phyloP scores from a whole-genome alignment of 2,329 filamentous ascomycete species.

The Colletotrichum ledebouriae region DNA sequence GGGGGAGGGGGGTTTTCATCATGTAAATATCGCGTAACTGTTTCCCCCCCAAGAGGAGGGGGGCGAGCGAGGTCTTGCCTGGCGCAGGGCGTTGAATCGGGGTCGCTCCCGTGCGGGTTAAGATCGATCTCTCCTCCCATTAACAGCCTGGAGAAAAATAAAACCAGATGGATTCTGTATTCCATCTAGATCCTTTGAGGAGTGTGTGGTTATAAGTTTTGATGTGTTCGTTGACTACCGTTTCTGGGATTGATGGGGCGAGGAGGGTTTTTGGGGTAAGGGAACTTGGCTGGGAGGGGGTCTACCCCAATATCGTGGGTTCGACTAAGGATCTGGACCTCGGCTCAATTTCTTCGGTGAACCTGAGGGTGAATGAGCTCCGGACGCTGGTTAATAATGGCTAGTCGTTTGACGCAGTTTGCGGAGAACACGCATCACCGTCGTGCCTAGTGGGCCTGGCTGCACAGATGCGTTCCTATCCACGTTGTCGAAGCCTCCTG shows the following conservation, averaged over 20 bases:
- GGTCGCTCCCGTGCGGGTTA: neutral
- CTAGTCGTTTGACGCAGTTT: no score
- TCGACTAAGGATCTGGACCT: constrained; percentile 3
- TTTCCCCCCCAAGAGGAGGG: constrained; percentile 10
- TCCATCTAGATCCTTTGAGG: neutral
- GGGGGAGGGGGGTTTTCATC: constrained; percentile 35
- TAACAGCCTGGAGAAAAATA: neutral
- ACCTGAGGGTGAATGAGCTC: no score
- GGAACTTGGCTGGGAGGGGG: neutral
- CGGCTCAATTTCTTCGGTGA: neutral
- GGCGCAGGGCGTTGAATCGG: constrained; percentile 21
- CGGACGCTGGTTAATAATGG: no score
- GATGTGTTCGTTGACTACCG: neutral
- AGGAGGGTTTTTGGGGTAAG: constrained; percentile 1
- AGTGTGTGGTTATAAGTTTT: neutral
- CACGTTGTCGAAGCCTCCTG: no score
- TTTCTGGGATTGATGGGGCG: neutral
- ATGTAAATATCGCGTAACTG: constrained; percentile 41
- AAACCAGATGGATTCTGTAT: neutral
- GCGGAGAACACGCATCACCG: no score
- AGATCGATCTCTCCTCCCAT: constrained; percentile 6
- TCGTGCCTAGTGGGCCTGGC: no score
- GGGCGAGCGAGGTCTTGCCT: constrained; percentile 27
- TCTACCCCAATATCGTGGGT: constrained; percentile 9
- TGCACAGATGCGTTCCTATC: no score